phyloP scores from a whole-genome alignment of 2,329 filamentous ascomycete genomes.

The Ophiostoma triangulosporum region DNA sequence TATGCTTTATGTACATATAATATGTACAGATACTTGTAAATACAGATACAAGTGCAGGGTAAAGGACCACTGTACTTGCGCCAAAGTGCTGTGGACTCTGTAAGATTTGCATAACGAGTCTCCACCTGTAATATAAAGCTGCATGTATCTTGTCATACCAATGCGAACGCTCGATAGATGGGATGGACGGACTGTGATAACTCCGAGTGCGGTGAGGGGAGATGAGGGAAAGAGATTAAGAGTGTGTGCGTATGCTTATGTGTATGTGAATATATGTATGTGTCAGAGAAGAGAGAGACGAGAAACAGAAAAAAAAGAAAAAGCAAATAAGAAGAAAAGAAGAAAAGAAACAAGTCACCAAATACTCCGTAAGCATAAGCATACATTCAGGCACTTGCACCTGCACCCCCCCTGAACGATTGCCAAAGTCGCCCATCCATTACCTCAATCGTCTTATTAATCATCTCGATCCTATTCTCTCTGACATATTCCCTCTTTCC shows the following conservation, averaged over 20 bases:
- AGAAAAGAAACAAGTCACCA: too few species aligned
- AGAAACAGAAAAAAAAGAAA: neutral
- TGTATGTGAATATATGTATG: too few species aligned
- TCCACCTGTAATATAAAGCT: constrained; percentile 1
- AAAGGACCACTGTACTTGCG: too few species aligned
- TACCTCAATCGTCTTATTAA: neutral
- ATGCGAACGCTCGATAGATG: neutral
- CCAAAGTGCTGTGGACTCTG: neutral
- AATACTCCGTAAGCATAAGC: too few species aligned
- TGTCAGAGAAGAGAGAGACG: neutral
- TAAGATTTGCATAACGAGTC: neutral
- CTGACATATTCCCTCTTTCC: neutral
- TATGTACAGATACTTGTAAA: too few species aligned
- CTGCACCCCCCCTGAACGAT: neutral
- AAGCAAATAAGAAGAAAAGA: neutral
- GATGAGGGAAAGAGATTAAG: too few species aligned
- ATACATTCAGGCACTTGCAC: too few species aligned
- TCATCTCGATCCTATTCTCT: neutral
- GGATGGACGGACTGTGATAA: neutral
- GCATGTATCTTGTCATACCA: neutral
- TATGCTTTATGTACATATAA: too few species aligned
- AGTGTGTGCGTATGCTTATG: too few species aligned
- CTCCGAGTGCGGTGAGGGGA: neutral
- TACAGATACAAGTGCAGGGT: neutral
- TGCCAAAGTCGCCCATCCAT: neutral